Evolutionary conservation across 2,329 filamentous ascomycete species (phyloP).

Genomic region (Pyrenophora seminiperda): DNA sequence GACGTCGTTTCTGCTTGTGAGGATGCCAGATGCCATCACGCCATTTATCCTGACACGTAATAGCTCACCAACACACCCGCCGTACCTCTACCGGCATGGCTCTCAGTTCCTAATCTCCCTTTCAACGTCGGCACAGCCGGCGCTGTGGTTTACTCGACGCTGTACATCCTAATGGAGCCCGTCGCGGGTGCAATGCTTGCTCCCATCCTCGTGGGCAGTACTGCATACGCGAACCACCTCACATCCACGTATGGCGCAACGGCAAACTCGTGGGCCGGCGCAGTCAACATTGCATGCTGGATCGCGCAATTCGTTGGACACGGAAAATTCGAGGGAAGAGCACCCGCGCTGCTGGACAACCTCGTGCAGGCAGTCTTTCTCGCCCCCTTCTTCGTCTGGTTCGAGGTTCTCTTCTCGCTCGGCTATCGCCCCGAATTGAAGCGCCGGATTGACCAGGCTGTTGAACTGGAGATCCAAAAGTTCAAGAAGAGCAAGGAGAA

Average conservation of each 20-base stretch:
- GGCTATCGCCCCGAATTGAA: conserved; percentile 91
- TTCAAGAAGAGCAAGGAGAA: conserved; percentile 64
- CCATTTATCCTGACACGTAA: conserved; percentile 12
- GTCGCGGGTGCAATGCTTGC: conserved; percentile 82
- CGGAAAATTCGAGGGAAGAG: conserved; percentile 83
- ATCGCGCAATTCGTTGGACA: conserved; percentile 90
- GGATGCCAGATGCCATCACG: conserved; percentile 32
- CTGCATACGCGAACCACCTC: conserved; percentile 77
- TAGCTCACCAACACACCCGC: conserved; percentile 64
- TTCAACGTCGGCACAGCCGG: conserved; percentile 64
- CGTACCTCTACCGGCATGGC: conserved; percentile 59
- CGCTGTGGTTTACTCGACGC: conserved; percentile 68
- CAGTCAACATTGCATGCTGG: conserved; percentile 76
- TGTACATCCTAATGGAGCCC: conserved; percentile 92
- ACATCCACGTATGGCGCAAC: conserved; percentile 65
- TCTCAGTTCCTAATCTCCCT: conserved; percentile 63
- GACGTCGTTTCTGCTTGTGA: conserved; percentile 72
- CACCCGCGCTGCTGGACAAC: conserved; percentile 89
- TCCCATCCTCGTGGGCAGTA: conserved; percentile 74
- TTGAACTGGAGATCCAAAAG: conserved; percentile 77
- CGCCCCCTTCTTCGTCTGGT: conserved; percentile 96
- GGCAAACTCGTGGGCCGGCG: conserved; percentile 69
- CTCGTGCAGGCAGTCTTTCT: conserved; percentile 89
- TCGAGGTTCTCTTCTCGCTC: conserved; percentile 86
- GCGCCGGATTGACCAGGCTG: conserved; percentile 75